Base-by-base conservation (phyloP, 306 rosid genomes). In the Fragaria iinumae region DNA sequence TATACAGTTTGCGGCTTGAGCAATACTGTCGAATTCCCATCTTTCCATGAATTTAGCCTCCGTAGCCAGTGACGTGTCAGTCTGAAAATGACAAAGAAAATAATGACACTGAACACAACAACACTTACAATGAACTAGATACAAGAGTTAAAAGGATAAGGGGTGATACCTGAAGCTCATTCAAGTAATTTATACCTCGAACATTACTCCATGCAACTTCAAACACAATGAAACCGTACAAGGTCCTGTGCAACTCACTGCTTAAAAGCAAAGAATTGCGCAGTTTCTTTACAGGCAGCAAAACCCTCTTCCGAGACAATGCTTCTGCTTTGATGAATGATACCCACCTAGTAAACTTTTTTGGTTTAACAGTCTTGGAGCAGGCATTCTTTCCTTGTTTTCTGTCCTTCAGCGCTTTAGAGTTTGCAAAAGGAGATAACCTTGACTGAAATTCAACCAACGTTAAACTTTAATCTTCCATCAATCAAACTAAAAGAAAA, bases 21-120 rank as follows among this genome's bases (percentile, higher is more conserved):
- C 81, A 70, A 96, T 92, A 88, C 86, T 87, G 78, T 92, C 97
- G 70, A 91, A 96, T 87, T 96, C 99, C 99, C 99, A 92, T 85
- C 99, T 90, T 84, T 72, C 84, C 99, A 92, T 96, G 59, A 68
- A 75, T 81, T 86, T 92, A 73, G 89, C 81, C 91, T 96, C 99
- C 64, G 89, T 71, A 49, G 93, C 96, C 84, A 96, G 81, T 21
- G 93, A 91, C 6, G 99, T 91, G 79, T 96, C 98, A 59, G 97
- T 91, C 99, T 96, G 90, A 80, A 87, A 76, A 76, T 18, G 29
- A 82, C 75, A 76, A 53, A 32, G 23, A 69, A 69, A 73, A 77
- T 21, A 67, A 69, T 17, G 2, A 48, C 72, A 50, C 69, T 16
- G 23, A 57, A 76, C 53, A 71, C 73, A 48, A 70, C 50, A 55